Conservation (phyloP, 192 early-diverging fungal species). For the Dispira simplex region DNA sequence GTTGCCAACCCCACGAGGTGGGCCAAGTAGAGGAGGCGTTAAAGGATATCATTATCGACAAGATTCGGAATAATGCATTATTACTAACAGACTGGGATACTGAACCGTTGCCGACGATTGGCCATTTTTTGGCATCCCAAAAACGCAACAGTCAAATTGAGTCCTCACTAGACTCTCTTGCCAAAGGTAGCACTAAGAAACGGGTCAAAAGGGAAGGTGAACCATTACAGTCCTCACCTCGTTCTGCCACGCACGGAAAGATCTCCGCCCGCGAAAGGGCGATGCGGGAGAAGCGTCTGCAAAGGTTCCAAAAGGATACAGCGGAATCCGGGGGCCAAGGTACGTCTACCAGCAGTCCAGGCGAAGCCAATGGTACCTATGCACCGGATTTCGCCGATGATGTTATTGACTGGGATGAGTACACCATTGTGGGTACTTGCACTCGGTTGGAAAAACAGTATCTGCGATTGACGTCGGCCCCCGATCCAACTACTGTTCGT, state of each 20-base stretch:
- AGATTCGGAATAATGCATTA: background rate
- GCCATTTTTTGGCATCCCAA: too few relatives aligned
- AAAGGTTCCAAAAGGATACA: background rate
- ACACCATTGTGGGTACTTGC: slow-evolving; percentile 83
- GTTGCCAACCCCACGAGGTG: background rate
- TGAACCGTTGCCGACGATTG: background rate
- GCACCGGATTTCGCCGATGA: slow-evolving; percentile 21
- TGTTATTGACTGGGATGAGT: slow-evolving; percentile 60
- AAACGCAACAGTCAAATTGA: too few relatives aligned
- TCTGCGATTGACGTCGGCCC: slow-evolving; percentile 77
- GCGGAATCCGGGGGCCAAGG: background rate
- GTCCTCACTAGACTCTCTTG: background rate
- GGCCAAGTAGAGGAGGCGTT: background rate
- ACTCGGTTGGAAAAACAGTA: slow-evolving; percentile 81
- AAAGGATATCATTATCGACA: slow-evolving; percentile 3
- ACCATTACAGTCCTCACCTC: background rate
- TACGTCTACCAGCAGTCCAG: background rate
- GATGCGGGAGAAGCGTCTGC: background rate
- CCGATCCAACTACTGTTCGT: slow-evolving; percentile 87
- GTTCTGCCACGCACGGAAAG: background rate
- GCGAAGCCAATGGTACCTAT: background rate
- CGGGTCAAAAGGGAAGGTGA: background rate
- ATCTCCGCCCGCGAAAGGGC: too few relatives aligned
- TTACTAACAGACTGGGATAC: slow-evolving; percentile 2
- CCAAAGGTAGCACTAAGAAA: background rate